Percentiles rank a stretch among this genome's conserved stretches.
Conservation (phyloP, 192 early-diverging fungal species). For the Lobosporangium transversale region DNA sequence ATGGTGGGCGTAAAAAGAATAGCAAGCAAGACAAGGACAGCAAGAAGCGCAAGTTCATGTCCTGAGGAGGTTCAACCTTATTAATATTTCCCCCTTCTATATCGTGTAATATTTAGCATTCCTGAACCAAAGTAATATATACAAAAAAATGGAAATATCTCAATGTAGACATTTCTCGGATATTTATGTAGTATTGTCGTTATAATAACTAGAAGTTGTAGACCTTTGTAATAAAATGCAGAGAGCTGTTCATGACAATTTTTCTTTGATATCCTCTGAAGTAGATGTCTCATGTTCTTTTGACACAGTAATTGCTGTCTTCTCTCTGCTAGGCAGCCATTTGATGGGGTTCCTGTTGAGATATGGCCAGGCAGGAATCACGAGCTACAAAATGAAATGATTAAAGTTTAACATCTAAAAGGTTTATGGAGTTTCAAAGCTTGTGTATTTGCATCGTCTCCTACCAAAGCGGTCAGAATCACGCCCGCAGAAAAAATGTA, state of each 20-base stretch:
- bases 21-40: constrained; percentile 51
- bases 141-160: neutral
- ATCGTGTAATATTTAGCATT: neutral
- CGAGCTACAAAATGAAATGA: constrained; percentile 9
- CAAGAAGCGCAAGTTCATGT: constrained; percentile 57
- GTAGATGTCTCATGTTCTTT: constrained; percentile 21
- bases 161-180: no score
- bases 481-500: constrained; percentile 43
- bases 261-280: neutral
- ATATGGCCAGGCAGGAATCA: constrained; percentile 49
- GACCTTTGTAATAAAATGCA: neutral
- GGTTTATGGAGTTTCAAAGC: no score
- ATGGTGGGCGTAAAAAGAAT: constrained; percentile 47
- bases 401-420: no score
- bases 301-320: constrained; percentile 3
- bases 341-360: constrained; percentile 32
- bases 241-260: neutral
- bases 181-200: neutral
- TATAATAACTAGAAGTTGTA: neutral
- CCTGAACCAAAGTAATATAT: neutral
- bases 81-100: neutral
- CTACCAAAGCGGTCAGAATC: constrained; percentile 26
- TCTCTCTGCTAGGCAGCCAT: constrained; percentile 45
- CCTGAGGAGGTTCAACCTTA: neutral
- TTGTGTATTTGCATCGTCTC: no score